phyloP scores from a whole-genome alignment of 495 filamentous ascomycete genomes.

The Glarea lozoyensis region DNA sequence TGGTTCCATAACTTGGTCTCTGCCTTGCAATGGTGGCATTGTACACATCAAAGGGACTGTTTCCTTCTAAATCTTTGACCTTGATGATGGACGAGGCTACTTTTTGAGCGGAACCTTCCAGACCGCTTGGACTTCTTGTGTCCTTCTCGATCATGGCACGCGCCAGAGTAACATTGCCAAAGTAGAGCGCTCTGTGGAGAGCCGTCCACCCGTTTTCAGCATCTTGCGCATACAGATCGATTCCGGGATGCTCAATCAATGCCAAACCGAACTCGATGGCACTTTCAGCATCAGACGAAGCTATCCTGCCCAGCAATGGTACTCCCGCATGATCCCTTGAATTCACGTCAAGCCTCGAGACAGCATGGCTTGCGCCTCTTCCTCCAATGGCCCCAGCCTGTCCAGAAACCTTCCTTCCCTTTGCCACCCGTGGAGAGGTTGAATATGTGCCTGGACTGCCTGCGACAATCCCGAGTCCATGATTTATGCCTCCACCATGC shows the following conservation, averaged over 20 bases:
- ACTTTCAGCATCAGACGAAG: constrained; percentile 59
- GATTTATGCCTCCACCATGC: constrained; percentile 21
- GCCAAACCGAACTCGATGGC: constrained; percentile 65
- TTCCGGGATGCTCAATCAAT: constrained; percentile 68
- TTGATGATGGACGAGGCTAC: constrained; percentile 65
- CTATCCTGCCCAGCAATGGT: constrained; percentile 79
- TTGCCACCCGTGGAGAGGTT: constrained; percentile 37
- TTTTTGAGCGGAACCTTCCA: constrained; percentile 30
- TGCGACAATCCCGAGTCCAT: constrained; percentile 11
- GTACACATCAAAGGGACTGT: constrained; percentile 90
- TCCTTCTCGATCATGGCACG: constrained; percentile 71
- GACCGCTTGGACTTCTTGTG: constrained; percentile 48
- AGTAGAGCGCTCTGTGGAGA: constrained; percentile 85
- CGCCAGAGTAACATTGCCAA: constrained; percentile 83
- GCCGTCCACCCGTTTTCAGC: constrained; percentile 93
- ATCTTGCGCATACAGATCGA: constrained; percentile 81
- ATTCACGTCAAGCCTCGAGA: constrained; percentile 55
- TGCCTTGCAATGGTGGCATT: constrained; percentile 66
- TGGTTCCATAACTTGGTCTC: constrained; percentile 25
- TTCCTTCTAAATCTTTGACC: constrained; percentile 89
- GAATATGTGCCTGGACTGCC: constrained; percentile 23
- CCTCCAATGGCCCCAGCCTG: constrained; percentile 17
- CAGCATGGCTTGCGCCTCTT: constrained; percentile 7
- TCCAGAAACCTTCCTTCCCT: constrained; percentile 35
- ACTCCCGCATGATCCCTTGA: constrained; percentile 67